Percentiles rank a stretch among this genome's conserved stretches.
Conservation (phyloP, 306 rosid species). For the Hippophae rhamnoides region DNA sequence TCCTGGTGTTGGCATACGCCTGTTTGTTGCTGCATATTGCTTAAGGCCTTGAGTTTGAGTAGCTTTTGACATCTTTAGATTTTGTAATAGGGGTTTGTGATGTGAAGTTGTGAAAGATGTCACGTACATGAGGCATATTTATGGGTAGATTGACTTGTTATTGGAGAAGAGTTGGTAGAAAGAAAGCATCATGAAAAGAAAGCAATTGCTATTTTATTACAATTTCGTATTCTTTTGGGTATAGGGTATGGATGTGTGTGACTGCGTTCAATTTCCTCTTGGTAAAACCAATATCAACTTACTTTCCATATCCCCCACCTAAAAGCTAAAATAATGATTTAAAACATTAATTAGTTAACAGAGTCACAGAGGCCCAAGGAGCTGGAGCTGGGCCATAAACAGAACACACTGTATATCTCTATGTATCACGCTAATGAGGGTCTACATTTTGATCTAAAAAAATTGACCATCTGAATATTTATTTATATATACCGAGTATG, state of each 20-base stretch:
- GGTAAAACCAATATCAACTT: slow-evolving; percentile 8
- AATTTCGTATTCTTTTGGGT: slow-evolving; percentile 30
- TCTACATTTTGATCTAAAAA: too few species aligned
- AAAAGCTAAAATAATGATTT: background rate
- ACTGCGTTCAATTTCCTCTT: slow-evolving; percentile 16
- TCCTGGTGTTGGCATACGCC: slow-evolving; percentile 50
- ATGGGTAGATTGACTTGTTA: slow-evolving; percentile 25
- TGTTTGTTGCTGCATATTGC: slow-evolving; percentile 14
- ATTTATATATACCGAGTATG: too few species aligned
- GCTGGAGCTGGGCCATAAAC: too few species aligned
- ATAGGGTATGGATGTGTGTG: slow-evolving; percentile 39
- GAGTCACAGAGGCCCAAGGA: too few species aligned
- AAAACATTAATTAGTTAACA: too few species aligned
- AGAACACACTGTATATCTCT: too few species aligned
- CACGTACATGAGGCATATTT: slow-evolving; percentile 22
- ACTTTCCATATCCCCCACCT: slow-evolving; percentile 21
- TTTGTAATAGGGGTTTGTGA: background rate
- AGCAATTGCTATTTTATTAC: slow-evolving; percentile 23
- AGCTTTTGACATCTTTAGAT: slow-evolving; percentile 42
- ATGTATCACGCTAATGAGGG: too few species aligned
- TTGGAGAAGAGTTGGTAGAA: slow-evolving; percentile 60
- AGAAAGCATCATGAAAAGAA: slow-evolving; percentile 42
- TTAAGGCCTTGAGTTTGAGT: slow-evolving; percentile 22
- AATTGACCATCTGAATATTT: too few species aligned
- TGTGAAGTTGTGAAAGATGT: slow-evolving; percentile 20